Evolutionary conservation across 129 eudicot genomes (phyloP).

Genomic region (Helichrysum umbraculigerum): DNA sequence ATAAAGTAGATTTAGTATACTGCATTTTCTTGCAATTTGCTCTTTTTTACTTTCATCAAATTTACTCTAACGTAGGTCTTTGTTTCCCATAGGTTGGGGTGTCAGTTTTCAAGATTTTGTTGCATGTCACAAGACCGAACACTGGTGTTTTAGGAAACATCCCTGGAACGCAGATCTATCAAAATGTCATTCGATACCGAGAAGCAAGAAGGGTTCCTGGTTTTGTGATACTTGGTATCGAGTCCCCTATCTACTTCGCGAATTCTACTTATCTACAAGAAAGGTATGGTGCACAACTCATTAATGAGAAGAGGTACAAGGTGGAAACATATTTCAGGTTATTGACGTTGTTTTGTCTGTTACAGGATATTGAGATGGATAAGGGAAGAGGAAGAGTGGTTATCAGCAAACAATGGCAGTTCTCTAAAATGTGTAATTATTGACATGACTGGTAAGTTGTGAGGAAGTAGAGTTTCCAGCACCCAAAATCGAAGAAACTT

Average conservation of each 20-base stretch:
- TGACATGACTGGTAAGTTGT: slow-evolving; percentile 81
- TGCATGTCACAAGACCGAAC: slow-evolving; percentile 96
- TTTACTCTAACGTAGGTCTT: slow-evolving; percentile 12
- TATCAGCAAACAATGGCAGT: slow-evolving; percentile 49
- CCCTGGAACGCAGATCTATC: slow-evolving; percentile 83
- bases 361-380: slow-evolving; percentile 90
- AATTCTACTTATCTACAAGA: slow-evolving; percentile 87
- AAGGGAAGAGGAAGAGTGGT: slow-evolving; percentile 87
- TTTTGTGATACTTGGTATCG: slow-evolving; percentile 76
- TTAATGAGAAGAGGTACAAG: not conserved
- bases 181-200: slow-evolving; percentile 62
- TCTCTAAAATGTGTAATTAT: slow-evolving; percentile 70
- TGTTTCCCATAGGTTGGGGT: slow-evolving; percentile 71
- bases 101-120: slow-evolving; percentile 87
- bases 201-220: slow-evolving; percentile 80
- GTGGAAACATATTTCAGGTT: slow-evolving; percentile 14
- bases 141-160: slow-evolving; percentile 71
- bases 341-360: not conserved
- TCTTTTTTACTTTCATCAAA: not conserved
- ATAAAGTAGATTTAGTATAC: not conserved
- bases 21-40: not conserved
- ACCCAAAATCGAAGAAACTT: not conserved
- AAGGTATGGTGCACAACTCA: slow-evolving; percentile 45
- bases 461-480: not conserved
- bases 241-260: slow-evolving; percentile 92